Evolutionary conservation across 129 eudicot species (phyloP).

Genomic region (Solidago caesia): DNA sequence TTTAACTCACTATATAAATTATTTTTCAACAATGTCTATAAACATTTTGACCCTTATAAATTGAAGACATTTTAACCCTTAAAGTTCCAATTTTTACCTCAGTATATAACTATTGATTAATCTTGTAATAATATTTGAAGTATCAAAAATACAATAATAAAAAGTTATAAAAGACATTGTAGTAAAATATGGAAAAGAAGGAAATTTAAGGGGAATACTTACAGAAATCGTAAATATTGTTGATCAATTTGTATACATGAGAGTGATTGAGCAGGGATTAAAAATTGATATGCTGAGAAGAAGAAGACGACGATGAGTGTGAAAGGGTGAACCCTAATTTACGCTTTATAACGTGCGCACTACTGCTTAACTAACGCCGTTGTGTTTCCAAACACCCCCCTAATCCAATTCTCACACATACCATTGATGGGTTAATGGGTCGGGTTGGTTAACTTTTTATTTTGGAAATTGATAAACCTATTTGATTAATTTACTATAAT

Average conservation of each 20-base stretch:
- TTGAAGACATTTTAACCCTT: too few species aligned
- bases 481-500: too few species aligned
- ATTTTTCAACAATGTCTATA: conserved; percentile 17
- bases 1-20: background rate
- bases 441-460: too few species aligned
- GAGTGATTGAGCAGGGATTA: too few species aligned
- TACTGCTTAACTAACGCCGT: conserved; percentile 62
- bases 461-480: too few species aligned
- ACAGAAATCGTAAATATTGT: conserved; percentile 27
- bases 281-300: too few species aligned
- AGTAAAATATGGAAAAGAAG: conserved; percentile 24
- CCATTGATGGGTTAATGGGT: too few species aligned
- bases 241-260: too few species aligned
- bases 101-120: background rate
- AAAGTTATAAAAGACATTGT: conserved; percentile 12
- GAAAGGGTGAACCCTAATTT: conserved; percentile 68
- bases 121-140: conserved; percentile 17
- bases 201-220: conserved; percentile 35
- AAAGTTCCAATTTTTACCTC: too few species aligned
- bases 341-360: conserved; percentile 83
- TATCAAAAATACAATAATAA: background rate
- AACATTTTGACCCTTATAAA: too few species aligned
- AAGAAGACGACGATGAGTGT: background rate
- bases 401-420: too few species aligned
- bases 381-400: conserved; percentile 37